These are phyloP conservation scores for Xerocomellus chrysenteron DNA, from an alignment of 768 basidiomycete species.

Conservation along the genomic window DNA sequence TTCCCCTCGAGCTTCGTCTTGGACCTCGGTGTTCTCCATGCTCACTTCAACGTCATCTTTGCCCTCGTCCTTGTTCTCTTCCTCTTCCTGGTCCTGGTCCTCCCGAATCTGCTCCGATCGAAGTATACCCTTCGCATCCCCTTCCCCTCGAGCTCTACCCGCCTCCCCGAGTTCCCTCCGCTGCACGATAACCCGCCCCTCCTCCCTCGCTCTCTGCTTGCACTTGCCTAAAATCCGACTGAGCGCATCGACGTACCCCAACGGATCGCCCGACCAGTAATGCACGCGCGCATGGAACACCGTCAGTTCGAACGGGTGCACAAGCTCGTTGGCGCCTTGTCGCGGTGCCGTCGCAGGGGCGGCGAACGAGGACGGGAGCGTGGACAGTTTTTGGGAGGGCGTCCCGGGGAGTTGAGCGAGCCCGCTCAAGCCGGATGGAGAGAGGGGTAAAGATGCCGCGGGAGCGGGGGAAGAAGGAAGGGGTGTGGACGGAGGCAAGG, in stretches of 20 bases:
- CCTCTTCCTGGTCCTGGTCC: constrained; percentile 24
- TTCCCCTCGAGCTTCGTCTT: neutral
- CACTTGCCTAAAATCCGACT: constrained; percentile 62
- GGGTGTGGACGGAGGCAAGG: constrained; percentile 4
- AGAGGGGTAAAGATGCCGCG: constrained; percentile 10
- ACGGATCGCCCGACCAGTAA: constrained; percentile 81
- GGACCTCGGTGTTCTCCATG: no score
- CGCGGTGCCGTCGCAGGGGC: constrained; percentile 24
- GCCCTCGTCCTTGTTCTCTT: no score
- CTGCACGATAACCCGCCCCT: constrained; percentile 17
- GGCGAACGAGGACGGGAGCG: neutral
- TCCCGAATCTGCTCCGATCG: constrained; percentile 1
- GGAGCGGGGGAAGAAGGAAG: constrained; percentile 37
- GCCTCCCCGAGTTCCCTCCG: constrained; percentile 1
- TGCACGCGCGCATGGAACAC: constrained; percentile 73
- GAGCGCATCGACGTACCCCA: constrained; percentile 78
- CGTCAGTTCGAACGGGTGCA: constrained; percentile 49
- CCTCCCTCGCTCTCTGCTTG: constrained; percentile 46
- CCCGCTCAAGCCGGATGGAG: constrained; percentile 21
- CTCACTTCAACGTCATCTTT: no score
- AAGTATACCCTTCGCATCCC: neutral
- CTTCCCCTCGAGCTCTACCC: neutral
- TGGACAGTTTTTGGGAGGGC: constrained; percentile 18
- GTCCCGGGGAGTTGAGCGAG: constrained; percentile 25
- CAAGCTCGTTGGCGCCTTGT: constrained; percentile 7